A percentile compares a stretch with the other conserved stretches of the same genome.
These are phyloP conservation scores for Capsicum chinense DNA, from an alignment of 257 asterid genomes.

Conservation along the genomic window DNA sequence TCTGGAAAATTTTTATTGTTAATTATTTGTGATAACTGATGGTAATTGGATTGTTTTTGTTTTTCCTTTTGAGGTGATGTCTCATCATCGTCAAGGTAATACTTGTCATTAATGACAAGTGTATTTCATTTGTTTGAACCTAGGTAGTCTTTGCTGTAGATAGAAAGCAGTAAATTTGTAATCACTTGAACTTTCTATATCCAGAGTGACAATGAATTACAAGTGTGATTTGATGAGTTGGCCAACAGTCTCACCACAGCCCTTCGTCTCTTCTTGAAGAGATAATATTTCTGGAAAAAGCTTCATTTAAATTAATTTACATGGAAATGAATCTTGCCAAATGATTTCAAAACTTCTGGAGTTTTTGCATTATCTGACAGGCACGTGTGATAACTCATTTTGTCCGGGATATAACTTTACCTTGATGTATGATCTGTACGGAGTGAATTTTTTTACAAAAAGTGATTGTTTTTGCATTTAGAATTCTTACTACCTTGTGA, in stretches of 20 bases:
- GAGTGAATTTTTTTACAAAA: not conserved
- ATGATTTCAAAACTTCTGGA: not conserved
- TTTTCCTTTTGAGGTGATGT: not conserved
- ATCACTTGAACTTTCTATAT: constrained; percentile 12
- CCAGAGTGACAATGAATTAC: constrained; percentile 8
- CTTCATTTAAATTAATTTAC: not conserved
- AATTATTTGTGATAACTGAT: not conserved
- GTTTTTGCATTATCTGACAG: not conserved
- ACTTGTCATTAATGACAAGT: not conserved
- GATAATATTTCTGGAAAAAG: not conserved
- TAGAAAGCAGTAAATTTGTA: not conserved
- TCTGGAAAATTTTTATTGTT: not conserved
- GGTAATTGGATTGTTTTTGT: not conserved
- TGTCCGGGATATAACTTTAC: not conserved
- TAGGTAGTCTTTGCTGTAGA: not conserved
- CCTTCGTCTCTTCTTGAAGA: constrained; percentile 16
- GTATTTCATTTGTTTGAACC: not conserved
- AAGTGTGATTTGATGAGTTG: constrained; percentile 18
- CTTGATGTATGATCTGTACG: not conserved
- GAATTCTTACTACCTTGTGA: not conserved
- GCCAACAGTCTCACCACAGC: not conserved
- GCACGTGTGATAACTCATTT: not conserved
- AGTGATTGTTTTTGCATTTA: not conserved
- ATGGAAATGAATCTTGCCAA: not conserved
- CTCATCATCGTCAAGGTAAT: not conserved